A percentile compares a stretch with the other conserved stretches of the same genome.
phyloP scores from a whole-genome alignment of 2,329 filamentous ascomycete species.

The Phaeosphaeria sp. region DNA sequence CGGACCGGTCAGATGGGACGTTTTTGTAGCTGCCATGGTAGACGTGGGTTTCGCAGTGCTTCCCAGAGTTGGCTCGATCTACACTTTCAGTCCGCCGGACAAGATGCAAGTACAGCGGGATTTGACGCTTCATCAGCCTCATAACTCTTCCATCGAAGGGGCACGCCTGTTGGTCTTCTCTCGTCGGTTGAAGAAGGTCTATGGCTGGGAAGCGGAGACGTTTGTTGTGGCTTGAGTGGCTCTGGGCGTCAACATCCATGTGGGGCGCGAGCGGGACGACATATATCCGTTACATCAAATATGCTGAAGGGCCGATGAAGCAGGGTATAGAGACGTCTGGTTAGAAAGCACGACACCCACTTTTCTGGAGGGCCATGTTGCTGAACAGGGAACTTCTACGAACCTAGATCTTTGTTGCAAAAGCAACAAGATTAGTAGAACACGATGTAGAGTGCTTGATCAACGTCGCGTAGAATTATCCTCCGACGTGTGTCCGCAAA shows the following conservation, averaged over 20 bases:
- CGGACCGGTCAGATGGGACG: slow-evolving; percentile 25
- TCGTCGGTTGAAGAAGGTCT: slow-evolving; percentile 13
- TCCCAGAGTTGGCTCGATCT: slow-evolving; percentile 21
- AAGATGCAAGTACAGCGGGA: slow-evolving; percentile 4
- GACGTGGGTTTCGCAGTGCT: slow-evolving; percentile 18
- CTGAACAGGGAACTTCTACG: background rate
- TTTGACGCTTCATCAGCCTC: slow-evolving; percentile 24
- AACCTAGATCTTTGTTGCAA: background rate
- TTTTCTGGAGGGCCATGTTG: background rate
- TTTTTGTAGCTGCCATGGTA: slow-evolving; percentile 18
- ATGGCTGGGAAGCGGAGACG: slow-evolving; percentile 18
- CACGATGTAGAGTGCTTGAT: background rate
- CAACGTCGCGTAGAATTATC: background rate
- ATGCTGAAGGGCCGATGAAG: no score
- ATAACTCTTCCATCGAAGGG: slow-evolving; percentile 20
- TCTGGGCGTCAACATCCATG: background rate
- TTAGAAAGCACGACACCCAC: no score
- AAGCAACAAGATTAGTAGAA: background rate
- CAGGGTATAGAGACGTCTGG: no score
- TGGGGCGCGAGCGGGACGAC: no score
- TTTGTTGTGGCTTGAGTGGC: slow-evolving; percentile 5
- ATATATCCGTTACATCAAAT: no score
- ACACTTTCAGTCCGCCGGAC: slow-evolving; percentile 16
- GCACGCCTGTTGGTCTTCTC: slow-evolving; percentile 13
- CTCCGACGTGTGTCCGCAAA: no score